A percentile compares a stretch with the other conserved stretches of the same genome.
Evolutionary conservation across 2,329 filamentous ascomycete species (phyloP).

Genomic region (Aspergillus pseudoviridinutans): DNA sequence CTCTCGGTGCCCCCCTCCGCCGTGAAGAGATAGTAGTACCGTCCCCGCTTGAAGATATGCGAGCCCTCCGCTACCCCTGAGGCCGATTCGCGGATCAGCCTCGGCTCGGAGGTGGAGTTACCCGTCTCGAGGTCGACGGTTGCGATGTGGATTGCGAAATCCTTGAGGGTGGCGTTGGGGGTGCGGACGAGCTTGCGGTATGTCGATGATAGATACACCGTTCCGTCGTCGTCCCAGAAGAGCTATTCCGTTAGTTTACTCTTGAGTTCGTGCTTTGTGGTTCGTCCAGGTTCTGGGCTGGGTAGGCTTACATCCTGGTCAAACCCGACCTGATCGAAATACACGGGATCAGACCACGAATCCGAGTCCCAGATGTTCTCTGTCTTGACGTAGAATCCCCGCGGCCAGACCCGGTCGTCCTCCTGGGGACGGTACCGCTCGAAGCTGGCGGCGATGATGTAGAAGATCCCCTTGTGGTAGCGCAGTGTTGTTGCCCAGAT

Average conservation of each 20-base stretch:
- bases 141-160: conserved; percentile 46
- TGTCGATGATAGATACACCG: conserved; percentile 47
- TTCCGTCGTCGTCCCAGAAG: conserved; percentile 51
- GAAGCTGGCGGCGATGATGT: conserved; percentile 46
- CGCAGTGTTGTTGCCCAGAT: conserved; percentile 50
- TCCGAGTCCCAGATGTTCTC: conserved; percentile 50
- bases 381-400: conserved; percentile 54
- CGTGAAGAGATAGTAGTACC: conserved; percentile 52
- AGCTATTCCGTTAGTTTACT: conserved; percentile 32
- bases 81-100: conserved; percentile 43
- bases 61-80: conserved; percentile 50
- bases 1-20: conserved; percentile 57
- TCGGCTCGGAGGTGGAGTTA: conserved; percentile 27
- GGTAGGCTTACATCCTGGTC: conserved; percentile 47
- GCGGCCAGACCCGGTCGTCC: conserved; percentile 48
- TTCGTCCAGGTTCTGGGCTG: neutral
- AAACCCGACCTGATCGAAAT: conserved; percentile 53
- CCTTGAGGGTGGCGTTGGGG: conserved; percentile 42
- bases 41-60: conserved; percentile 51
- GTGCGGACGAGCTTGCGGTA: conserved; percentile 36
- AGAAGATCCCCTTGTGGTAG: conserved; percentile 44
- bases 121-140: conserved; percentile 32
- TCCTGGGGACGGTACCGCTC: conserved; percentile 36
- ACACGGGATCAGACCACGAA: conserved; percentile 52
- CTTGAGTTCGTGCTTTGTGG: too few species aligned